Conservation (phyloP, 176 grass and related monocot species). For the Carex littledalei region DNA sequence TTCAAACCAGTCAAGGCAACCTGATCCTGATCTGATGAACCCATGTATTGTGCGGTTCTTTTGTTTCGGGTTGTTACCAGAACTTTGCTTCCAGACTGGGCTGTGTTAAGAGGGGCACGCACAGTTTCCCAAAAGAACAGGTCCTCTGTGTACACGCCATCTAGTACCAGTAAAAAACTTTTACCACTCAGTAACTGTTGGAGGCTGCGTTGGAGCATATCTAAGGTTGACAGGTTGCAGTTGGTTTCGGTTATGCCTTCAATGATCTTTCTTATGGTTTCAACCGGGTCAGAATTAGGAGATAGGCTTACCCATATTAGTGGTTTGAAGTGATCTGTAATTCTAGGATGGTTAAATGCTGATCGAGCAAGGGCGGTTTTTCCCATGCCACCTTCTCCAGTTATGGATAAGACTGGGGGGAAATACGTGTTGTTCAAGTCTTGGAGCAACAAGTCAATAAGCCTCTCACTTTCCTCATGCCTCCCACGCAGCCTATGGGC, state of each 20-base stretch:
- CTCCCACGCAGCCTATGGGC: background rate
- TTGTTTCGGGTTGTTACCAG: slow-evolving; percentile 17
- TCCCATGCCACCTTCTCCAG: slow-evolving; percentile 28
- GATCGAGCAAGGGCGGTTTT: slow-evolving; percentile 26
- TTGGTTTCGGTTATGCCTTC: background rate
- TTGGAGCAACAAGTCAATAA: background rate
- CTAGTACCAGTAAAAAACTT: slow-evolving; percentile 31
- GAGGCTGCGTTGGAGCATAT: slow-evolving; percentile 14
- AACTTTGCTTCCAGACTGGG: slow-evolving; percentile 14
- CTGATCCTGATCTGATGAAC: background rate
- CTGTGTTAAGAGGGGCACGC: background rate
- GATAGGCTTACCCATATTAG: slow-evolving; percentile 27
- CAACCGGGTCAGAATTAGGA: background rate
- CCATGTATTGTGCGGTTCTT: background rate
- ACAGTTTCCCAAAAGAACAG: slow-evolving; percentile 12
- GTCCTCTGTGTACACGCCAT: slow-evolving; percentile 1
- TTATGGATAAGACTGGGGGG: slow-evolving; percentile 19
- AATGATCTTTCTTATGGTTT: slow-evolving; percentile 25
- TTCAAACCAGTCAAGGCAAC: background rate
- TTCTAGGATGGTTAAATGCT: background rate
- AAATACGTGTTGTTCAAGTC: background rate
- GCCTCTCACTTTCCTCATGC: background rate
- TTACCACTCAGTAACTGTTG: background rate
- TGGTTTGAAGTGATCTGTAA: background rate
- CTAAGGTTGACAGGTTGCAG: background rate